These are phyloP conservation scores for Myxozyma monticola DNA, from an alignment of 805 yeast genomes.

Conservation along the genomic window DNA sequence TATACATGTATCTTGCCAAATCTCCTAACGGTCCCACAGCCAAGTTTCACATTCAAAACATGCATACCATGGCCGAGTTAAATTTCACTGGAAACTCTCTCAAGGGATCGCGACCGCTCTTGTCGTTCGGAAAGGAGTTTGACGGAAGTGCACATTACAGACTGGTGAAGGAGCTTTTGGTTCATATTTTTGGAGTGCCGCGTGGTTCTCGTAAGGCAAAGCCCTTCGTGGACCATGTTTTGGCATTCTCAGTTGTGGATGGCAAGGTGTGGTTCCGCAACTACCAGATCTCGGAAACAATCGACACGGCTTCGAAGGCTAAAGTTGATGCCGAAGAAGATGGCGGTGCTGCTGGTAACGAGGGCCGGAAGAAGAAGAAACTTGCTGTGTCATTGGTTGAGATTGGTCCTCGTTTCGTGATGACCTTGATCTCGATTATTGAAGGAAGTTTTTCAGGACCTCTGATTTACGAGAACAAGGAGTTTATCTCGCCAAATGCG, in stretches of 20 bases:
- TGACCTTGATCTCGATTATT: slow-evolving; percentile 84
- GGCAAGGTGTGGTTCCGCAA: slow-evolving; percentile 94
- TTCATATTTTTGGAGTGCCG: slow-evolving; percentile 90
- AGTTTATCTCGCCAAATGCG: slow-evolving; percentile 93
- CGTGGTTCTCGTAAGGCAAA: slow-evolving; percentile 88
- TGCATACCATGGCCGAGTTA: slow-evolving; percentile 93
- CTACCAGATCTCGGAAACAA: slow-evolving; percentile 79
- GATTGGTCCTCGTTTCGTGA: slow-evolving; percentile 94
- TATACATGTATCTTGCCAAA: slow-evolving; percentile 91
- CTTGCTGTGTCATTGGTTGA: slow-evolving; percentile 80
- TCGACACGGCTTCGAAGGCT: slow-evolving; percentile 41
- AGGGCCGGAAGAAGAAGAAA: slow-evolving; percentile 35
- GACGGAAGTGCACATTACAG: slow-evolving; percentile 65
- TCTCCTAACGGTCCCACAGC: slow-evolving; percentile 98
- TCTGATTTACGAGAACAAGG: slow-evolving; percentile 93
- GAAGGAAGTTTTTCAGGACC: slow-evolving; percentile 99
- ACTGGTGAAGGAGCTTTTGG: slow-evolving; percentile 79
- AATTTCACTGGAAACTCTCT: slow-evolving; percentile 96
- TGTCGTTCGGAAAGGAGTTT: slow-evolving; percentile 83
- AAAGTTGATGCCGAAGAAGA: slow-evolving; percentile 51
- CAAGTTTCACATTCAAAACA: slow-evolving; percentile 87
- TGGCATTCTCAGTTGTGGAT: slow-evolving; percentile 90
- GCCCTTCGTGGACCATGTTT: slow-evolving; percentile 93
- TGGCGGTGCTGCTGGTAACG: slow-evolving; percentile 37
- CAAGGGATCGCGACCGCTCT: slow-evolving; percentile 90